Conservation (phyloP, 495 filamentous ascomycete species). For the Penicillium maclennaniae region DNA sequence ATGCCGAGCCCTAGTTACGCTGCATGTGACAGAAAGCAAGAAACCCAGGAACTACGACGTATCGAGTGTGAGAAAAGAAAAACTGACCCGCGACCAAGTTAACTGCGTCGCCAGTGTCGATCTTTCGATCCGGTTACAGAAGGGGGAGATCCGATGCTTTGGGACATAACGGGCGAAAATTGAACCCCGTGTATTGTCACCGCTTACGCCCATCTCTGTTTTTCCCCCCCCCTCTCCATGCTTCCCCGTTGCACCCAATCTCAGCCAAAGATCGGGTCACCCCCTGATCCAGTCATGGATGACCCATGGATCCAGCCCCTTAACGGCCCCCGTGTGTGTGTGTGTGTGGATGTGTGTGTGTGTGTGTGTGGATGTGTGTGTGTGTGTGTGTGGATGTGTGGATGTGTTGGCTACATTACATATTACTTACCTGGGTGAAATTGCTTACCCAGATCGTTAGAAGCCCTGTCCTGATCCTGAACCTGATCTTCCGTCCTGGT, state of each 20-base stretch:
- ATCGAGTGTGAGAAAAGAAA: neutral
- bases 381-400: neutral
- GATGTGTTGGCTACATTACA: too few species aligned
- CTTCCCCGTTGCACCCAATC: neutral
- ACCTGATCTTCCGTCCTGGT: too few species aligned
- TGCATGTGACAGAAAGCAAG: neutral
- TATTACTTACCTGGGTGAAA: neutral
- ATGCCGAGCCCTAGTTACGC: too few species aligned
- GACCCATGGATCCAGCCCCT: neutral
- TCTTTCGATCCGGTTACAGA: slow-evolving; percentile 11
- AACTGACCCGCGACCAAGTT: neutral
- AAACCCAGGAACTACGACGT: too few species aligned
- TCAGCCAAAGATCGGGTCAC: neutral
- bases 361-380: neutral
- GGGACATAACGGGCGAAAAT: slow-evolving; percentile 22
- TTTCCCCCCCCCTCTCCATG: too few species aligned
- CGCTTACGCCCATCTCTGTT: too few species aligned
- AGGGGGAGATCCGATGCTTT: slow-evolving; percentile 20
- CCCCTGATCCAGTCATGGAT: neutral
- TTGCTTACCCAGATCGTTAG: neutral
- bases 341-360: neutral
- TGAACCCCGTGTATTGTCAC: neutral
- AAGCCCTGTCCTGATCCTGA: neutral
- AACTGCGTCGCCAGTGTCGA: slow-evolving; percentile 17
- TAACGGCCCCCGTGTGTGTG: neutral